Base-by-base conservation (phyloP, 73 alveolate genomes). In the Paramecium bursaria region DNA sequence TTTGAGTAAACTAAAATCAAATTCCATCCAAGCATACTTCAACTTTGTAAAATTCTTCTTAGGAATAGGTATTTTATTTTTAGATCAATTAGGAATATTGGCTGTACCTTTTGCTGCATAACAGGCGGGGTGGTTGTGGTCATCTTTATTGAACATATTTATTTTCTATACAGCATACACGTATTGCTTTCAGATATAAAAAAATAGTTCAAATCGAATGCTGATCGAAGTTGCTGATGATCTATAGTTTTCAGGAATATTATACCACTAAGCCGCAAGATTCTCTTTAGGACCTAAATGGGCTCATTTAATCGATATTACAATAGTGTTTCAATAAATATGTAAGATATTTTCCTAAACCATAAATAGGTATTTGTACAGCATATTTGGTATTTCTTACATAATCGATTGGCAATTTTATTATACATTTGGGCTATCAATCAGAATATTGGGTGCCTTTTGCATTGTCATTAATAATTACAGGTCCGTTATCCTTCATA, bases 201-300 rank as follows among this genome's bases (percentile, higher is more conserved):
- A n/a, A n/a, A n/a, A n/a, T n/a, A n/a, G n/a, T 30, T 57, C 33
- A 57, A 50, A 67, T 67, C 82, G 2, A 67, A 47, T 67, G 19
- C 33, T 67, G 55, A 67, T 67, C 21, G 57, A 22, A 35, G 82
- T 67, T 14, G 82, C 82, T 67, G 82, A 67, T 67, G 50, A 67
- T 67, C 33, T 67, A 15, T 42, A 42, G 21, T 35, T 42, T 3
- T 53, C 33, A 25, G 19, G 50, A 67, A 67, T 67, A 15, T 27
- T 67, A 67, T 67, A 67, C 44, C 60, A 53, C 4, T 53, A 67
- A 39, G 57, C 44, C 2, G 22, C 44, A 5, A 44, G 82, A 19
- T 21, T 67, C 7, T 39, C 82, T 17, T 67, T 67, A 47, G 82
- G 82, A 0, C 13, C 14, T 10, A 35, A 27, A 3, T 67, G 82